These are phyloP conservation scores for Vitis hybrid DNA, from an alignment of 177 flowering plant genomes.

Conservation along the genomic window DNA sequence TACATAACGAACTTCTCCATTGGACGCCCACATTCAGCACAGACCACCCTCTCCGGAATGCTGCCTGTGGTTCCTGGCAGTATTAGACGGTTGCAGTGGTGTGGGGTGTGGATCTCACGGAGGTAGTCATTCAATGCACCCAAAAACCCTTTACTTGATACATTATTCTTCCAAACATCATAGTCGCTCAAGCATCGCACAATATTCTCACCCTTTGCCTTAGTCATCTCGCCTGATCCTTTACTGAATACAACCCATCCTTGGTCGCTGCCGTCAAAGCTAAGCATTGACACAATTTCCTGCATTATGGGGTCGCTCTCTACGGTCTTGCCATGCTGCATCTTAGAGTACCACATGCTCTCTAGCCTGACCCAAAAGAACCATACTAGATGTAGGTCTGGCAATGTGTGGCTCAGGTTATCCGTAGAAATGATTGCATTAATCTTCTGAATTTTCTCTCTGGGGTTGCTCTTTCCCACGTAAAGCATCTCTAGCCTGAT, in stretches of 20 bases:
- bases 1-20: slow-evolving; percentile 81
- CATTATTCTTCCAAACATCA: slow-evolving; percentile 29
- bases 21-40: slow-evolving; percentile 64
- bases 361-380: slow-evolving; percentile 70
- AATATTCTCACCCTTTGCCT: slow-evolving; percentile 38
- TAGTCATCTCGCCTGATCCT: slow-evolving; percentile 41
- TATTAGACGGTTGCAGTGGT: slow-evolving; percentile 60
- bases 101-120: slow-evolving; percentile 32
- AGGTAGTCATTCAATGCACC: slow-evolving; percentile 38
- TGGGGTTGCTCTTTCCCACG: slow-evolving; percentile 58
- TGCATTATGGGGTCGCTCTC: slow-evolving; percentile 51
- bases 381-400: slow-evolving; percentile 40
- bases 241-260: slow-evolving; percentile 62
- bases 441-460: slow-evolving; percentile 38
- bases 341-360: slow-evolving; percentile 73
- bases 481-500: slow-evolving; percentile 55
- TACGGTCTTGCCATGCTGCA: slow-evolving; percentile 29
- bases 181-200: slow-evolving; percentile 22
- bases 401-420: slow-evolving; percentile 36
- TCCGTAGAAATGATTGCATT: slow-evolving; percentile 29
- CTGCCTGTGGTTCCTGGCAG: slow-evolving; percentile 44
- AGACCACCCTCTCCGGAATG: slow-evolving; percentile 60
- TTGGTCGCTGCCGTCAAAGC: slow-evolving; percentile 54
- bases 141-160: slow-evolving; percentile 29
- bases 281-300: slow-evolving; percentile 54